Evolutionary conservation across 768 basidiomycete species (phyloP).

Genomic region (Podaxis pistillaris): DNA sequence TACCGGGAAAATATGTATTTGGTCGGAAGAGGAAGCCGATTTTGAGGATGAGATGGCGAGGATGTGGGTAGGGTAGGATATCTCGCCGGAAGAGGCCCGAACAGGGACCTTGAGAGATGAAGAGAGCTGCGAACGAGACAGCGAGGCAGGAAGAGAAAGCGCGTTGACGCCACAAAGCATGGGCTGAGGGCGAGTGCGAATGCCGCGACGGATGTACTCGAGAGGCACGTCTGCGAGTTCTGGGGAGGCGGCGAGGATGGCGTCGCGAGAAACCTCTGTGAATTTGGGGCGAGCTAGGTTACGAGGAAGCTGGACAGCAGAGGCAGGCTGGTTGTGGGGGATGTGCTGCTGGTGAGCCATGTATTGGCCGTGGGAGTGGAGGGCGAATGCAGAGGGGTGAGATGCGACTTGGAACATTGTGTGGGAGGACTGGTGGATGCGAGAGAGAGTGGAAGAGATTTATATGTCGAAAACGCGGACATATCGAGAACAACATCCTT

Average conservation of each 20-base stretch:
- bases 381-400: constrained; percentile 39
- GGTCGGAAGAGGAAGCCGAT: constrained; percentile 34
- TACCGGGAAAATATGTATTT: constrained; percentile 53
- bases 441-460: constrained; percentile 20
- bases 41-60: constrained; percentile 55
- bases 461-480: constrained; percentile 17
- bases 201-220: constrained; percentile 65
- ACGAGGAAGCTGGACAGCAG: constrained; percentile 66
- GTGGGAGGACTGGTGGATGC: constrained; percentile 6
- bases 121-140: constrained; percentile 65
- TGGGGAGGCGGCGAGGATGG: constrained; percentile 64
- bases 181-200: constrained; percentile 46
- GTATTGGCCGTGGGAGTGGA: constrained; percentile 35
- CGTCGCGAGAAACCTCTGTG: constrained; percentile 53
- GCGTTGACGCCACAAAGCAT: constrained; percentile 55
- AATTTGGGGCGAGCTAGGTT: constrained; percentile 63
- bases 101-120: constrained; percentile 52
- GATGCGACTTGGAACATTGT: constrained; percentile 50
- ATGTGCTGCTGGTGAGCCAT: constrained; percentile 19
- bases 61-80: constrained; percentile 51
- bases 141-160: constrained; percentile 52
- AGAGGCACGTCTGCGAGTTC: constrained; percentile 62
- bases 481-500: constrained; percentile 27
- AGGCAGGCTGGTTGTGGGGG: constrained; percentile 17
- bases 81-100: constrained; percentile 26